Conservation (phyloP, 805 yeast species). For the Wickerhamiella sergipiensis region DNA sequence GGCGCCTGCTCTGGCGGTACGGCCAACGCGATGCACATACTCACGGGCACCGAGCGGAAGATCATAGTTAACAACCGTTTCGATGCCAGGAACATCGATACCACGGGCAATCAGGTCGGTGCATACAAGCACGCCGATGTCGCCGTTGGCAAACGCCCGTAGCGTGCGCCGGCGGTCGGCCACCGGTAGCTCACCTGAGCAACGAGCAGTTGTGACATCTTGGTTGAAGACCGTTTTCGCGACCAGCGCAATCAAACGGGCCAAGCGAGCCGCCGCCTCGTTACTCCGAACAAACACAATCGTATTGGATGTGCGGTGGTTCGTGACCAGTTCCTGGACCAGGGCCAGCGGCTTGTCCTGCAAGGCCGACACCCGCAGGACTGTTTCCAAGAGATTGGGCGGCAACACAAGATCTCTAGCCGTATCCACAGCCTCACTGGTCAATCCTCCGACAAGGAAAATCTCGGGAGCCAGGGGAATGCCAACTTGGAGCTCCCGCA, state of each 20-base stretch:
- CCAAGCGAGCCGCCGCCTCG: conserved; percentile 73
- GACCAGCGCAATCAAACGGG: conserved; percentile 42
- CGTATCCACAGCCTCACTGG: conserved; percentile 20
- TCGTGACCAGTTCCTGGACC: conserved; percentile 35
- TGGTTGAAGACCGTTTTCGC: conserved; percentile 15
- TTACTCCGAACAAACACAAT: conserved; percentile 62
- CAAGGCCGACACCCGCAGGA: conserved; percentile 21
- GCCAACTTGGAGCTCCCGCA: conserved; percentile 51
- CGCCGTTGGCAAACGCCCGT: conserved; percentile 42
- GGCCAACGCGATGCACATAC: conserved; percentile 90
- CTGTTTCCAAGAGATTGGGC: conserved; percentile 23
- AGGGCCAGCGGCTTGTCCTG: conserved; percentile 61
- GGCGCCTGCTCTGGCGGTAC: conserved; percentile 90
- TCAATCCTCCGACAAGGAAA: conserved; percentile 47
- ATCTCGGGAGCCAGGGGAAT: conserved; percentile 43
- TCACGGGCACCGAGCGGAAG: conserved; percentile 79
- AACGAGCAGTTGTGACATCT: conserved; percentile 18
- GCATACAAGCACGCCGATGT: conserved; percentile 41
- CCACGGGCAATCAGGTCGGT: conserved; percentile 97
- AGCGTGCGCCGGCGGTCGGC: conserved; percentile 43
- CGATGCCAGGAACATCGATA: conserved; percentile 58
- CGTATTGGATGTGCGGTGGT: conserved; percentile 26
- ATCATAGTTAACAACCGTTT: conserved; percentile 78
- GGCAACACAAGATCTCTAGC: conserved; percentile 27
- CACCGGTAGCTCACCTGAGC: conserved; percentile 27